Conservation (phyloP, 768 basidiomycete genomes). For the Leccinum longicurvipes region DNA sequence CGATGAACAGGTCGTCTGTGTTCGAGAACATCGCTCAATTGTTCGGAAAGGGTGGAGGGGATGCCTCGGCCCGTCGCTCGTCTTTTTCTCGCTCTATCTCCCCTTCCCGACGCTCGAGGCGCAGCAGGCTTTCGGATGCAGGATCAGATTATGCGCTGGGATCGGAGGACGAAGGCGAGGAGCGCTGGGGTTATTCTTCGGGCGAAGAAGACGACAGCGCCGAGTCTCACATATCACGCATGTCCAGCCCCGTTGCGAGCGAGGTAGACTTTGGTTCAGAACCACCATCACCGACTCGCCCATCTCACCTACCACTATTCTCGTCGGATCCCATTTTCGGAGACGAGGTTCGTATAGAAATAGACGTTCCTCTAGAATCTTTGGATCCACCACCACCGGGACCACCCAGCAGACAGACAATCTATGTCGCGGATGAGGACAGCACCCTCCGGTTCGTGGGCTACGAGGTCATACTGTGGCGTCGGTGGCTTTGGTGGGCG, state of each 20-base stretch:
- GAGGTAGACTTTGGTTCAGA: slow-evolving; percentile 74
- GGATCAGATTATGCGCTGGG: slow-evolving; percentile 59
- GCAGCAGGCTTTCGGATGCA: slow-evolving; percentile 50
- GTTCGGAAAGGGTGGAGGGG: slow-evolving; percentile 51
- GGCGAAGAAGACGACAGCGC: slow-evolving; percentile 67
- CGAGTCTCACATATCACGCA: slow-evolving; percentile 20
- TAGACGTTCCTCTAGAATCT: slow-evolving; percentile 61
- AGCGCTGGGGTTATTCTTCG: slow-evolving; percentile 93
- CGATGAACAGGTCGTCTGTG: slow-evolving; percentile 38
- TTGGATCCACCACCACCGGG: slow-evolving; percentile 74
- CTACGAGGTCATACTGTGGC: slow-evolving; percentile 65
- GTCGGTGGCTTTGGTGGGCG: slow-evolving; percentile 65
- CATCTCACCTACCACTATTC: slow-evolving; percentile 59
- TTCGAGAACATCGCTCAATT: slow-evolving; percentile 69
- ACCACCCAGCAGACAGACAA: slow-evolving; percentile 79
- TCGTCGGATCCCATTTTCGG: slow-evolving; percentile 78
- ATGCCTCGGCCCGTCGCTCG: slow-evolving; percentile 42
- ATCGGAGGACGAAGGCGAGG: slow-evolving; percentile 56
- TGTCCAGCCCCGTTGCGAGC: slow-evolving; percentile 35
- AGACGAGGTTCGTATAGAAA: slow-evolving; percentile 79
- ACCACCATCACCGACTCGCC: slow-evolving; percentile 52
- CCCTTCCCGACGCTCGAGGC: slow-evolving; percentile 46
- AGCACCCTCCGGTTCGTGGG: slow-evolving; percentile 83
- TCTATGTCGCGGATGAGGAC: slow-evolving; percentile 89
- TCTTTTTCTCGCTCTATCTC: slow-evolving; percentile 58